Conservation (phyloP, 192 early-diverging fungal genomes). For the Rhizophlyctis rosea region DNA sequence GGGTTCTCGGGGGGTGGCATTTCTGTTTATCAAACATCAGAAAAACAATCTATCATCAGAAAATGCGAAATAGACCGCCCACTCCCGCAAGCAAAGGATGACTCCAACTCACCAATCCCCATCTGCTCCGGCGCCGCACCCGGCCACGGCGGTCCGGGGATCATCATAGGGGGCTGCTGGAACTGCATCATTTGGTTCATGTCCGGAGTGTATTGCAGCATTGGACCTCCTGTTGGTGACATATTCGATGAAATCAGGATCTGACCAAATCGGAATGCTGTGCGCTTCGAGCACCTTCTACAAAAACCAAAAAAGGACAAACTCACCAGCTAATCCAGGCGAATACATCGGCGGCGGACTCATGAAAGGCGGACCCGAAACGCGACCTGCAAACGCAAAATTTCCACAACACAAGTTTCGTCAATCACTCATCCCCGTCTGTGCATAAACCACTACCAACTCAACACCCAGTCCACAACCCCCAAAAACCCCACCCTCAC, state of each 20-base stretch:
- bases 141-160: constrained; percentile 15
- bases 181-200: constrained; percentile 23
- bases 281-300: too few relatives aligned
- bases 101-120: too few relatives aligned
- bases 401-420: background rate
- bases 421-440: background rate
- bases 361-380: constrained; percentile 3
- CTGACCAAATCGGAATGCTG: background rate
- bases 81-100: too few relatives aligned
- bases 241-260: background rate
- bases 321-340: too few relatives aligned
- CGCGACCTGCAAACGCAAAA: too few relatives aligned
- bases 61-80: too few relatives aligned
- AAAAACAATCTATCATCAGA: too few relatives aligned
- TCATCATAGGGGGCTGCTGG: constrained; percentile 29
- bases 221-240: constrained; percentile 3
- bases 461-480: background rate
- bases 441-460: background rate
- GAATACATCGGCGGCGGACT: constrained; percentile 22
- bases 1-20: too few relatives aligned
- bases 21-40: too few relatives aligned
- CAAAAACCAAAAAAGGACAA: too few relatives aligned
- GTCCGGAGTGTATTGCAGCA: constrained; percentile 16
- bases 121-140: too few relatives aligned
- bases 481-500: constrained; percentile 1